phyloP scores from a whole-genome alignment of 2,329 filamentous ascomycete genomes.

The Cladosporium sp. region DNA sequence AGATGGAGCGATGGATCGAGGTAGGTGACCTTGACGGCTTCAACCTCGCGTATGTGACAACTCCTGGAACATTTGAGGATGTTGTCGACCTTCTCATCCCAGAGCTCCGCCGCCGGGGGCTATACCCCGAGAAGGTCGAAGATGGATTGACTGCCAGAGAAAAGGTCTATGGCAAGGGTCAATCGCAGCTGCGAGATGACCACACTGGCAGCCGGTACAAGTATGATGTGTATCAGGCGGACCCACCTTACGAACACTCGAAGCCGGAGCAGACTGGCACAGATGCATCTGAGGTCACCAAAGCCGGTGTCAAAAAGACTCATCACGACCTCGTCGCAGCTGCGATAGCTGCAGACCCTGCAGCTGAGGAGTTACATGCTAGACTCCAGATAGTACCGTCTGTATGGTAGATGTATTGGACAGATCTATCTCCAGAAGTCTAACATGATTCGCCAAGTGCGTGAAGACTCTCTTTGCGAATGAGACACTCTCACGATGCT shows the following conservation, averaged over 20 bases:
- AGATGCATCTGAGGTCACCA: not conserved
- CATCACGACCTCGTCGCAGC: not conserved
- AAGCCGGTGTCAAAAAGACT: not conserved
- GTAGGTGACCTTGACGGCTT: conserved; percentile 47
- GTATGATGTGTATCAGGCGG: conserved; percentile 62
- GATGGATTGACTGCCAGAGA: conserved; percentile 43
- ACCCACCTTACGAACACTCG: conserved; percentile 40
- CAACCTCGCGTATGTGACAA: conserved; percentile 50
- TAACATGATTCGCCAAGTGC: too few species aligned
- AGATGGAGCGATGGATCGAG: conserved; percentile 49
- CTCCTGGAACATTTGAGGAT: conserved; percentile 55
- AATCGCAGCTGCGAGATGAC: conserved; percentile 57
- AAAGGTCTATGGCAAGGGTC: conserved; percentile 63
- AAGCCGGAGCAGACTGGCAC: not conserved
- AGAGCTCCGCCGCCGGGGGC: conserved; percentile 43
- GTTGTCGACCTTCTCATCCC: conserved; percentile 52
- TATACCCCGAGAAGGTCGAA: conserved; percentile 32
- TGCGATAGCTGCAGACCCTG: conserved; percentile 4
- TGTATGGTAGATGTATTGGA: not conserved
- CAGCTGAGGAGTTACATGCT: conserved; percentile 1
- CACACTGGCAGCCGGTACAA: conserved; percentile 62
- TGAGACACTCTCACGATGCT: too few species aligned
- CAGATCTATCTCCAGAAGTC: too few species aligned
- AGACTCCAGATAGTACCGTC: conserved; percentile 13
- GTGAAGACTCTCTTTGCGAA: too few species aligned